Evolutionary conservation across 306 rosid genomes (phyloP), one percentile per base, ranked within the genome.

Genomic region (Abrus pulchellus): DNA sequence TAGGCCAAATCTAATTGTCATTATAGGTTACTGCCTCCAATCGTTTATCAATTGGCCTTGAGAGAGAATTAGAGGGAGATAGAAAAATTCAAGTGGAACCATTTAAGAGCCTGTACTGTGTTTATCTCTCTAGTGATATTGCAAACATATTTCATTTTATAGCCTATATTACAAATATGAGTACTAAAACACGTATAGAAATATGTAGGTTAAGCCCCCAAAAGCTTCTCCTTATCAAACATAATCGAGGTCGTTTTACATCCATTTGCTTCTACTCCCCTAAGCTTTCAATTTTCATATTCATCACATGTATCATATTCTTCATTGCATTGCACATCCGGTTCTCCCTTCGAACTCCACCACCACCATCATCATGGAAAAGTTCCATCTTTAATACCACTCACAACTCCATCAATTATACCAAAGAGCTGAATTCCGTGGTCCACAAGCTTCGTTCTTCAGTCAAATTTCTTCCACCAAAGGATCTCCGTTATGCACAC

Each of bases 381-480:
- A 64, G 64, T 57, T 61, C 41, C 47, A 68, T 29, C 68, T 77
- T 28, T 74, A 81, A 72, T 73, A 47, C 79, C 60, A 36, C 56
- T 2, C 1, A 33, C 48, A 60, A 0, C 28, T 33, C 27, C 29
- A 62, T 45, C 45, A 38, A 14, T 1, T 7, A n/a, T 60, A 5
- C 59, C 12, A 5, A 9, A 9, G 40, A 81, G 12, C 65, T 44
- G 6, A 1, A 64, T 12, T 55, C 64, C 38, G 12, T 72, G 55
- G 7, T 48, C n/a, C 78, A 83, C 34, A 85, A 66, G 55, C 93
- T 90, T 63, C 87, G 89, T 12, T 65, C 45, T 5, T 84, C 89
- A 1, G 90, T 87, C 44, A 90, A 92, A 13, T 92, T 90, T 53
- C 92, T 92, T 47, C 93, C 94, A 0, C 90, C 90, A 14, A 90